Evolutionary conservation across 441 rosid species (phyloP).

Genomic region (Corymbia citriodora): DNA sequence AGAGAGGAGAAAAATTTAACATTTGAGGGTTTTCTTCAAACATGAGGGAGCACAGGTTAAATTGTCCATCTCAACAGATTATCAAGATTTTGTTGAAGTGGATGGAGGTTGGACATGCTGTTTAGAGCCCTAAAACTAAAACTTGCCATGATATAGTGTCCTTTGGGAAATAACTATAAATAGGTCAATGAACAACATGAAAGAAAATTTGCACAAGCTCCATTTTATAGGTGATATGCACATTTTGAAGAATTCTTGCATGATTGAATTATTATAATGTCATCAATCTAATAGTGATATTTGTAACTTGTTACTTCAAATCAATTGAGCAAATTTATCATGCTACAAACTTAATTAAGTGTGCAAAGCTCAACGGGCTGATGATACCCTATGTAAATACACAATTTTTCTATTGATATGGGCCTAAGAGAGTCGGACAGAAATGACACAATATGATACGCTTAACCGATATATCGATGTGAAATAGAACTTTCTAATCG

Average conservation of each 20-base stretch:
- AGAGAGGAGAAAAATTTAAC: background rate
- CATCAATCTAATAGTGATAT: background rate
- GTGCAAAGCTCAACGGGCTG: background rate
- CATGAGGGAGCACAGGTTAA: background rate
- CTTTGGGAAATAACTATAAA: no score
- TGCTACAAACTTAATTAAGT: background rate
- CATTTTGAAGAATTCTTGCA: background rate
- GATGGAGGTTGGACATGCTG: background rate
- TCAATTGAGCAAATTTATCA: background rate
- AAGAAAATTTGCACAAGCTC: background rate
- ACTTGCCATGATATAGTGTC: background rate
- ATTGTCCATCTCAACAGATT: background rate
- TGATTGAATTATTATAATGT: background rate
- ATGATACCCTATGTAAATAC: background rate
- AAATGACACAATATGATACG: accelerated
- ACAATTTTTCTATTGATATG: background rate
- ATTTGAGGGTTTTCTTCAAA: background rate
- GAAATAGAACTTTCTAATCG: accelerated
- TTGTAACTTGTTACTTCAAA: background rate
- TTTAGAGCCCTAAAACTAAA: background rate
- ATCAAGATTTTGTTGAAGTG: background rate
- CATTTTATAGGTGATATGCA: background rate
- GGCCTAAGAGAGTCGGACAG: accelerated
- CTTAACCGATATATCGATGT: accelerated
- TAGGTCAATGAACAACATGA: background rate